These are phyloP conservation scores for Boletus reticuloceps DNA, from an alignment of 768 basidiomycete genomes.

Conservation along the genomic window DNA sequence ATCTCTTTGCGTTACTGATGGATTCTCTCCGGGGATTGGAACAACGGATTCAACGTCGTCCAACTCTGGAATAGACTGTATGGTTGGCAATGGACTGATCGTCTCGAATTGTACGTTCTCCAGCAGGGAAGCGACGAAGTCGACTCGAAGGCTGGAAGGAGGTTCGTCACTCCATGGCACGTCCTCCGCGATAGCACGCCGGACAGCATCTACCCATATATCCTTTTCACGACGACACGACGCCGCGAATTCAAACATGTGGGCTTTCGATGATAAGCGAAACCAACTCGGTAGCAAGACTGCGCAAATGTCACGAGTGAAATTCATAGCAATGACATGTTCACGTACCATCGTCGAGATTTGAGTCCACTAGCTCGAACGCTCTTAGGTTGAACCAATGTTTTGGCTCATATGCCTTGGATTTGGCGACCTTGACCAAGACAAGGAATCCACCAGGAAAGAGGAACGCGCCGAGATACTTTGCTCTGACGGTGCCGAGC, in stretches of 20 bases:
- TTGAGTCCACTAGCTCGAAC: conserved; percentile 68
- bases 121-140: conserved; percentile 36
- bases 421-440: conserved; percentile 81
- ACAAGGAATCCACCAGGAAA: conserved; percentile 85
- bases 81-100: conserved; percentile 47
- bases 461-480: conserved; percentile 89
- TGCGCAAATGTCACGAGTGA: conserved; percentile 30
- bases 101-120: conserved; percentile 41
- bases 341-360: conserved; percentile 73
- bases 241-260: conserved; percentile 83
- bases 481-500: conserved; percentile 60
- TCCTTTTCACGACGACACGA: conserved; percentile 82
- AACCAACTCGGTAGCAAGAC: conserved; percentile 82
- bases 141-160: conserved; percentile 55
- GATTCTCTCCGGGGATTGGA: conserved; percentile 6
- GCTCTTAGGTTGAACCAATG: conserved; percentile 84
- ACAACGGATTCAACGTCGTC: conserved; percentile 15
- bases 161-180: conserved; percentile 58
- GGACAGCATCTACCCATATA: conserved; percentile 77
- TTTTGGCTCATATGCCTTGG: conserved; percentile 76
- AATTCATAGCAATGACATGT: background rate
- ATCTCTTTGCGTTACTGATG: background rate
- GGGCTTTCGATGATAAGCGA: conserved; percentile 63
- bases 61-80: conserved; percentile 56
- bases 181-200: conserved; percentile 44